phyloP scores from a whole-genome alignment of 192 early-diverging fungal genomes.

The Podila minutissima region DNA sequence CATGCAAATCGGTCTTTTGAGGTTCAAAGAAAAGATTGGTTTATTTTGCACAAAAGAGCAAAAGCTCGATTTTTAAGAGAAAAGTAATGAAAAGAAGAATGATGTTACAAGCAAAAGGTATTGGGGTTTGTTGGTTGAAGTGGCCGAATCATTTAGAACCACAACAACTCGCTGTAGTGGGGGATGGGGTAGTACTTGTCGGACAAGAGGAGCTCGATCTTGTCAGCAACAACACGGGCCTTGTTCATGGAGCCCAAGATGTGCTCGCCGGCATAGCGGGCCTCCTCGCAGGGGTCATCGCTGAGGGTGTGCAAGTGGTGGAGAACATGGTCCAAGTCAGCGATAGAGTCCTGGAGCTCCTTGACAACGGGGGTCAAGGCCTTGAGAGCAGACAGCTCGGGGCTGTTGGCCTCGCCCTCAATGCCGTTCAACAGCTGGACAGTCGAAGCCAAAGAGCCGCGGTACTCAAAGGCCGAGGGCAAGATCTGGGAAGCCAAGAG shows the following conservation, averaged over 20 bases:
- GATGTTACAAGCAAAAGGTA: no score
- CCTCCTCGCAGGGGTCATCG: slow-evolving; percentile 70
- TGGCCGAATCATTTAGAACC: slow-evolving; percentile 26
- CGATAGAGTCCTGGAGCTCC: slow-evolving; percentile 65
- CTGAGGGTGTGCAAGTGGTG: slow-evolving; percentile 63
- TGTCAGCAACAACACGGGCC: slow-evolving; percentile 77
- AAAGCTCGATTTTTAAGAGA: no score
- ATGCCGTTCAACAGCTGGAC: slow-evolving; percentile 73
- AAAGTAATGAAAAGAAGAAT: no score
- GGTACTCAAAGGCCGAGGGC: slow-evolving; percentile 89
- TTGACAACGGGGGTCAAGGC: slow-evolving; percentile 70
- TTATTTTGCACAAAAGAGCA: no score
- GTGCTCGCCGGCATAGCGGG: slow-evolving; percentile 65
- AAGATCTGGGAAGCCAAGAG: slow-evolving; percentile 88
- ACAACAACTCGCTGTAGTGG: slow-evolving; percentile 95
- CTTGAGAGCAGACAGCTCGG: slow-evolving; percentile 77
- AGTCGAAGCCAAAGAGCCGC: slow-evolving; percentile 86
- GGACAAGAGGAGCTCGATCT: slow-evolving; percentile 80
- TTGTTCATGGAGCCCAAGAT: slow-evolving; percentile 79
- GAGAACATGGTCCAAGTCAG: slow-evolving; percentile 65
- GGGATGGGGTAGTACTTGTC: slow-evolving; percentile 98
- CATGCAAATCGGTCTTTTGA: no score
- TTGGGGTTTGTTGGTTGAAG: no score
- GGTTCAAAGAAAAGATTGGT: no score
- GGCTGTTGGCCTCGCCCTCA: slow-evolving; percentile 54